phyloP scores from a whole-genome alignment of 129 eudicot genomes.

The Arctium lappa region DNA sequence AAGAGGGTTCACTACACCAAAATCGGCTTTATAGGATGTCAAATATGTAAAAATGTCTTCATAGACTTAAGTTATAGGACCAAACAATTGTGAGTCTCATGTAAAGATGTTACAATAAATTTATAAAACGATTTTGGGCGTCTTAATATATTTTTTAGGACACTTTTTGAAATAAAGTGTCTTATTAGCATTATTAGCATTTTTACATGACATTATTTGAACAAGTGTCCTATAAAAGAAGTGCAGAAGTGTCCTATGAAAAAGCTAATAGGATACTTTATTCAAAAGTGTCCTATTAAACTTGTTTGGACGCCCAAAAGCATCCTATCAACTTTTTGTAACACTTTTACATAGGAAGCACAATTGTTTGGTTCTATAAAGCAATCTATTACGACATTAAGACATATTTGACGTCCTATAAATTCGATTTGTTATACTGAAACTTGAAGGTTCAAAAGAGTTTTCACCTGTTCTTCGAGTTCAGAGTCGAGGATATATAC shows the following conservation, averaged over 20 bases:
- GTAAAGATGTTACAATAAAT: neutral
- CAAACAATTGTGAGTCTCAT: neutral
- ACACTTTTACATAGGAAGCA: neutral
- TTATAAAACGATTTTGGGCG: neutral
- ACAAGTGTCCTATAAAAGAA: too few relatives aligned
- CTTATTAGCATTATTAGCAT: neutral
- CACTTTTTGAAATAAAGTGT: neutral
- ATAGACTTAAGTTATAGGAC: neutral
- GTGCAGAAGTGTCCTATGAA: too few relatives aligned
- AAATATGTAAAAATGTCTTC: neutral
- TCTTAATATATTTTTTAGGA: neutral
- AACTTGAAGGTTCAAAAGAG: constrained; percentile 6
- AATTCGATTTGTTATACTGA: neutral
- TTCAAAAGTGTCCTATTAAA: neutral
- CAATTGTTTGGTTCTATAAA: neutral
- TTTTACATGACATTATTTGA: neutral
- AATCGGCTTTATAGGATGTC: neutral
- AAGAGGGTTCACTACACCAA: neutral
- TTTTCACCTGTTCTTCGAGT: constrained; percentile 75
- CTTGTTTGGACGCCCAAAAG: neutral
- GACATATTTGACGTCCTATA: neutral
- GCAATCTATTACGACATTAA: neutral
- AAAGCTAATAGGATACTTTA: neutral
- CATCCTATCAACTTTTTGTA: neutral
- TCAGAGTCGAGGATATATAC: constrained; percentile 81